Base-by-base conservation (phyloP, 192 early-diverging fungal species). In the Geranomyces michiganensis region DNA sequence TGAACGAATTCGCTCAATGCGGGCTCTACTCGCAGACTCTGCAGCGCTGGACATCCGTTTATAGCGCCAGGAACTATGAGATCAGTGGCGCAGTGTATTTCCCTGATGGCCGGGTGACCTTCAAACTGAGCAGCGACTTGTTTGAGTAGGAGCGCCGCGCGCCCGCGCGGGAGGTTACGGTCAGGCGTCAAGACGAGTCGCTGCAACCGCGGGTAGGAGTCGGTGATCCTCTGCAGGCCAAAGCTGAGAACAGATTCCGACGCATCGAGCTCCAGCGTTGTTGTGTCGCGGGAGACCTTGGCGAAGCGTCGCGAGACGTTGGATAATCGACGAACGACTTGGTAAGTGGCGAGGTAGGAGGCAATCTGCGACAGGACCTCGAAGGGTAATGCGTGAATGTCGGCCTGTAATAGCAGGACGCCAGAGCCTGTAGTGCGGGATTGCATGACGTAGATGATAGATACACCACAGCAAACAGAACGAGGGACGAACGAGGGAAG, bases 21-120 rank as follows among this genome's bases (percentile, higher is more conserved):
- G 17, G 27, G 62, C 62, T 41, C 43, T 29, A 41, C 36, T 10
- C 36, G 3, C 36, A 41, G 36, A 10, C 36, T 41, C 36, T 41
- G 15, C 48, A 67, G 33, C 4, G 10, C 15, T 7, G 65, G 65
- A 22, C 65, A 67, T n/a, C 49, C 49, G 26, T 67, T 30, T 5
- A 67, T 15, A 3, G 65, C 65, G 49, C 65, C 65, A 32, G 65
- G 65, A 26, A 67, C 65, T 27, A 67, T 67, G 3, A 13, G n/a
- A 24, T 53, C 65, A 22, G 46, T 53, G 9, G 65, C 12, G 31
- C 65, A 67, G 15, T 14, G 10, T 8, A 67, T 49, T 4, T n/a
- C 22, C 3, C 49, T 45, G 27, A 67, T 3, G 8, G 65, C 49
- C 3, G 65, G 49, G 32, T 67, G 65, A 3, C 65, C 65, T 21